Evolutionary conservation across 768 basidiomycete species (phyloP), one percentile per base, ranked within the genome.

Genomic region (Suillus subalutaceus): DNA sequence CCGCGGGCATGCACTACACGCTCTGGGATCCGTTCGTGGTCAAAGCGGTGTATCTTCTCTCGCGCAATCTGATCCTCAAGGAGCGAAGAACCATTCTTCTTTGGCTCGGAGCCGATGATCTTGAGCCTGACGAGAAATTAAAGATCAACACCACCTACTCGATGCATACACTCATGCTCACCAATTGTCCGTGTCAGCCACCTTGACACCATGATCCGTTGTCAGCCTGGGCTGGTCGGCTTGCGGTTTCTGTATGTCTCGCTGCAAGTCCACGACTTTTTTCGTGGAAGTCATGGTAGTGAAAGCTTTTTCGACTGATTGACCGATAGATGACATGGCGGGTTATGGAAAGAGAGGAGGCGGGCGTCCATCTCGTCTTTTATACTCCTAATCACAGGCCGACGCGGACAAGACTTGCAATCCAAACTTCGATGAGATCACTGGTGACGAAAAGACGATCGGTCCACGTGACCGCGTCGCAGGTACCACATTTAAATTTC

Each of bases 21-120:
- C 80, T 94, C 94, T 0, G 94, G 94, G 63, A 96, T 95, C 48
- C 93, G 90, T 75, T 96, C 93, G 72, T 94, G 93, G 73, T 94
- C 93, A 71, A 94, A 95, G 16, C 88, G 85, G 63, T 86, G 85
- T 38, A 93, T 86, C 77, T 93, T 92, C 79, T 91, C 89, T 69
- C 90, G 85, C 6, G 84, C 84, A 68, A 91, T 84, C 65, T 90
- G 88, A 72, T 92, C 91, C 72, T 93, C 92, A n/a, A 96, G 83
- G 9, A 93, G 80, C 32, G 86, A 85, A 1, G 94, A 90, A 0
- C 93, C 95, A 15, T 52, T 52, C 50, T 50, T 50, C 48, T 15
- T 15, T 50, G 23, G 6, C 35, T 35, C 50, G 50, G 50, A 26
- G 50, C 23, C 50, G 50, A 52, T 52, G 26, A 82, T 84, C 72